These are phyloP conservation scores for Russula olivacea DNA, from an alignment of 768 basidiomycete species.

Conservation along the genomic window DNA sequence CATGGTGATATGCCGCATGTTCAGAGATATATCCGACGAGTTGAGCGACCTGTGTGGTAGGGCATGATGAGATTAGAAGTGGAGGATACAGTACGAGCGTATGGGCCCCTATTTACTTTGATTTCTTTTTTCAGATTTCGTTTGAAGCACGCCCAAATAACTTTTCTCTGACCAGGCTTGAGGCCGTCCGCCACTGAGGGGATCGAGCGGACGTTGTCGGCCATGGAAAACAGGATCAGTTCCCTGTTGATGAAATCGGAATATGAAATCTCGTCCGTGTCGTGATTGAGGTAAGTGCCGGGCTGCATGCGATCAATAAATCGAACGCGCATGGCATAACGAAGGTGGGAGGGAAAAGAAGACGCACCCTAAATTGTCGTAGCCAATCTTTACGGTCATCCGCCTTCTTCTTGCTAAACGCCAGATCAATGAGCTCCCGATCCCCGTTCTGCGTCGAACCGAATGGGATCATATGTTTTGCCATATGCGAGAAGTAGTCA, in stretches of 20 bases:
- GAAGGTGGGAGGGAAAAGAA: too few species aligned
- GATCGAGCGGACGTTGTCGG: slow-evolving; percentile 97
- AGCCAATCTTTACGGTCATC: slow-evolving; percentile 99
- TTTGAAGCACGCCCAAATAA: slow-evolving; percentile 95
- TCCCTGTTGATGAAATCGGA: slow-evolving; percentile 98
- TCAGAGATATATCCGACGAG: slow-evolving; percentile 93
- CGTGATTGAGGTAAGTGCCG: slow-evolving; percentile 90
- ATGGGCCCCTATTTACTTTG: slow-evolving; percentile 48
- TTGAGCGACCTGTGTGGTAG: slow-evolving; percentile 67
- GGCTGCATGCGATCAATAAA: slow-evolving; percentile 45
- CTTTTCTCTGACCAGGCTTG: slow-evolving; percentile 96
- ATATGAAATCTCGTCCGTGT: slow-evolving; percentile 76
- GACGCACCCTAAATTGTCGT: slow-evolving; percentile 74
- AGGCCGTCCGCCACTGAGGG: slow-evolving; percentile 91
- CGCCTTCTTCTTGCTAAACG: slow-evolving; percentile 99
- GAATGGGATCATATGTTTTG: slow-evolving; percentile 93
- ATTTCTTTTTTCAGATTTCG: slow-evolving; percentile 87
- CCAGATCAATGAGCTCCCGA: slow-evolving; percentile 86
- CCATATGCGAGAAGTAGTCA: slow-evolving; percentile 88
- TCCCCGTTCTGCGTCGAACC: slow-evolving; percentile 75
- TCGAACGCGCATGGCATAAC: neutral
- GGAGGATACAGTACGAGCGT: neutral
- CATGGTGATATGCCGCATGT: slow-evolving; percentile 94
- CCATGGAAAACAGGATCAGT: slow-evolving; percentile 97
- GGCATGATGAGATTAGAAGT: neutral